phyloP scores from a whole-genome alignment of 2,329 filamentous ascomycete species.

The Onygena corvina region DNA sequence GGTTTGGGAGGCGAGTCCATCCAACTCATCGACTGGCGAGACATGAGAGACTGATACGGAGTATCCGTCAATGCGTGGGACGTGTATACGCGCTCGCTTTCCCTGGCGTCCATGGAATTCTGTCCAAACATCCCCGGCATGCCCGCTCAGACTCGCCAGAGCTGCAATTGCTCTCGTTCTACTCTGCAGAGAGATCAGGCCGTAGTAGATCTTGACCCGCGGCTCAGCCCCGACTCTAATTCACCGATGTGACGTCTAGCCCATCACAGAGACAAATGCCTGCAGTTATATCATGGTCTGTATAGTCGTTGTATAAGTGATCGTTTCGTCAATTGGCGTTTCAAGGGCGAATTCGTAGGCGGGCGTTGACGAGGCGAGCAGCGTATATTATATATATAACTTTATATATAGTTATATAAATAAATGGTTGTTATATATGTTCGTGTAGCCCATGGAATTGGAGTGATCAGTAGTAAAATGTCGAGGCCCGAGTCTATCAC shows the following conservation, averaged over 20 bases:
- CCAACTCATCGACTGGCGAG: constrained; percentile 40
- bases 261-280: background rate
- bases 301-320: no score
- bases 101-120: constrained; percentile 18
- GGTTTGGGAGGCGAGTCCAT: constrained; percentile 52
- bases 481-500: no score
- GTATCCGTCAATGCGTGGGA: constrained; percentile 54
- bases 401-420: no score
- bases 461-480: no score
- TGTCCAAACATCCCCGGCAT: background rate
- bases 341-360: background rate
- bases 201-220: background rate
- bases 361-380: background rate
- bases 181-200: no score
- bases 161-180: no score
- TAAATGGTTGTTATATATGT: no score
- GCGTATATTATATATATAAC: no score
- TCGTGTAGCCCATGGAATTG: no score
- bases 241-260: background rate
- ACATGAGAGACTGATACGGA: constrained; percentile 45
- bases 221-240: background rate
- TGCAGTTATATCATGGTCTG: background rate
- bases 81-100: constrained; percentile 44
- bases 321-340: no score
- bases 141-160: background rate